Percentiles rank a stretch among this genome's conserved stretches.
Conservation (phyloP, 805 yeast species). For the Clavispora phyllophila region DNA sequence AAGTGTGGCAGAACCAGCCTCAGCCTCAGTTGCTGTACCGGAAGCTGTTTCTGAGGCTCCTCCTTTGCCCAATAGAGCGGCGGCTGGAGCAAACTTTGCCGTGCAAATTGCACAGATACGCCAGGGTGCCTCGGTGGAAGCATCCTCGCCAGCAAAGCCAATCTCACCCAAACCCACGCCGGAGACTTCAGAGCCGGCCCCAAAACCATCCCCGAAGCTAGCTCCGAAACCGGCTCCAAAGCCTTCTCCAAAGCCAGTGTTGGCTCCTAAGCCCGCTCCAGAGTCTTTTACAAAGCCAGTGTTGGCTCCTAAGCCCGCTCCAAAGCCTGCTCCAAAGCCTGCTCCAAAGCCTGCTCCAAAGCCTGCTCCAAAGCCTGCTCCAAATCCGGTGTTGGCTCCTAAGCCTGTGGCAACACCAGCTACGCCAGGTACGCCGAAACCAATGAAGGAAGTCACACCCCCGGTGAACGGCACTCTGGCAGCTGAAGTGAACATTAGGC, state of each 20-base stretch:
- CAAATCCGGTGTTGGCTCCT: not conserved
- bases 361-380: constrained; percentile 2
- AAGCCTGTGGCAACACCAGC: not conserved
- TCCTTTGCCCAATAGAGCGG: too few relatives aligned
- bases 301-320: constrained; percentile 7
- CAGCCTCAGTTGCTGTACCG: too few relatives aligned
- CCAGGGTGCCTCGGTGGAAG: not conserved
- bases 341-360: constrained; percentile 11
- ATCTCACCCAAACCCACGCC: too few relatives aligned
- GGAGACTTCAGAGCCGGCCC: too few relatives aligned
- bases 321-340: constrained; percentile 10
- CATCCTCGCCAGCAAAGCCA: too few relatives aligned
- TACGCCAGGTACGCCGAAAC: too few relatives aligned
- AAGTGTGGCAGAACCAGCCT: too few relatives aligned
- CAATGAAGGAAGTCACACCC: too few relatives aligned
- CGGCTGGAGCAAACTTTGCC: constrained; percentile 21
- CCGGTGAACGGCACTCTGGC: too few relatives aligned
- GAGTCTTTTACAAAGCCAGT: constrained; percentile 10
- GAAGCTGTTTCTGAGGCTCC: too few relatives aligned
- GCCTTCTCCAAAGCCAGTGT: constrained; percentile 10
- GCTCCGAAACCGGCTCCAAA: constrained; percentile 4
- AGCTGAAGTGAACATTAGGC: too few relatives aligned
- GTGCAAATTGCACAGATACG: constrained; percentile 20
- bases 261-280: constrained; percentile 7
- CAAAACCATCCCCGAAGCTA: too few relatives aligned